A percentile compares a stretch with the other conserved stretches of the same genome.
phyloP scores from a whole-genome alignment of 768 basidiomycete species.

The Leccinum sublutescens region DNA sequence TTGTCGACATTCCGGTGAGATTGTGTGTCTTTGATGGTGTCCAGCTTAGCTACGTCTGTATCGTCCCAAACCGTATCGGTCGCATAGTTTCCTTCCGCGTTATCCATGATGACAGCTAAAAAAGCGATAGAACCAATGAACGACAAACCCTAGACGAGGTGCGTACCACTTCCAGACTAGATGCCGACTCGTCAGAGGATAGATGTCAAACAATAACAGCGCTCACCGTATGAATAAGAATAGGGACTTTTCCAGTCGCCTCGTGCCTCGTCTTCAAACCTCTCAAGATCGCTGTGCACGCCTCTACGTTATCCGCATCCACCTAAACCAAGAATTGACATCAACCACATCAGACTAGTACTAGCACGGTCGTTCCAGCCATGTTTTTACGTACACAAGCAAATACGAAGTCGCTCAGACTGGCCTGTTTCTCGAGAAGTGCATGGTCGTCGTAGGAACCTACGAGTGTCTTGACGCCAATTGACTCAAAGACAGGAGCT shows the following conservation, averaged over 20 bases:
- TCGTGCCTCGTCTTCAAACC: slow-evolving; percentile 51
- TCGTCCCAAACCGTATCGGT: slow-evolving; percentile 48
- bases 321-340: slow-evolving; percentile 30
- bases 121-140: background rate
- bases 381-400: slow-evolving; percentile 31
- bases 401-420: slow-evolving; percentile 45
- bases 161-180: slow-evolving; percentile 52
- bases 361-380: too few relatives aligned
- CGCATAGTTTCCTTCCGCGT: slow-evolving; percentile 41
- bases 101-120: slow-evolving; percentile 43
- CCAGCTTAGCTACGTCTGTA: slow-evolving; percentile 43
- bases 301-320: slow-evolving; percentile 46
- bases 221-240: slow-evolving; percentile 63
- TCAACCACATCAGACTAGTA: background rate
- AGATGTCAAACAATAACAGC: background rate
- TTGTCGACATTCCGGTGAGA: slow-evolving; percentile 53
- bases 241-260: slow-evolving; percentile 41
- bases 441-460: slow-evolving; percentile 46
- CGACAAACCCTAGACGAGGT: background rate
- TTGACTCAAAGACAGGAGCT: slow-evolving; percentile 13
- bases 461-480: slow-evolving; percentile 29
- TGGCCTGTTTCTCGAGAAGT: slow-evolving; percentile 43
- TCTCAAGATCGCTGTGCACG: slow-evolving; percentile 45
- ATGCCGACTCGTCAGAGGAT: background rate
- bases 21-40: slow-evolving; percentile 42